Conservation (phyloP, 208 protist species). For the Novymonas esmeraldas region DNA sequence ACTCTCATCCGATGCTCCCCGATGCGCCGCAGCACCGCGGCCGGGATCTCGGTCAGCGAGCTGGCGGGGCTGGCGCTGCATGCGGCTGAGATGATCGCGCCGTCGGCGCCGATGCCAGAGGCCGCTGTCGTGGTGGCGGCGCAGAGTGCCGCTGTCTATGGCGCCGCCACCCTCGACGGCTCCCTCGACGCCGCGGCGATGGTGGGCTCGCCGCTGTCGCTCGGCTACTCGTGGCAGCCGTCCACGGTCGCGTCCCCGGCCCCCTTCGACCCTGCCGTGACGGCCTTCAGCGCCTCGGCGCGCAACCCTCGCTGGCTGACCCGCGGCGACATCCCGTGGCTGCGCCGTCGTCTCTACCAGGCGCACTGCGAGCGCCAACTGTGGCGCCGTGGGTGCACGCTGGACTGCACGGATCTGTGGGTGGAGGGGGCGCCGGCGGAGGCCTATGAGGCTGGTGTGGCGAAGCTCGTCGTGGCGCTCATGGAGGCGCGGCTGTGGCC, state of each 20-base stretch:
- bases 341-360: slow-evolving; percentile 73
- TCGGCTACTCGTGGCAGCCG: slow-evolving; percentile 43
- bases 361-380: slow-evolving; percentile 83
- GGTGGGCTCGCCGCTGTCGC: slow-evolving; percentile 31
- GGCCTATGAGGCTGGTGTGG: slow-evolving; percentile 44
- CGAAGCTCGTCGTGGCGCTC: slow-evolving; percentile 60
- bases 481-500: slow-evolving; percentile 74
- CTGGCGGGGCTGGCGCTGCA: slow-evolving; percentile 67
- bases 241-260: slow-evolving; percentile 13
- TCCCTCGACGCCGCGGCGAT: slow-evolving; percentile 14
- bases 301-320: slow-evolving; percentile 39
- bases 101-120: slow-evolving; percentile 29
- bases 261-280: neutral
- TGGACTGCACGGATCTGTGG: slow-evolving; percentile 85
- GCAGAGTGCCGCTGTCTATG: neutral
- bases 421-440: slow-evolving; percentile 46
- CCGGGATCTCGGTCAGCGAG: slow-evolving; percentile 51
- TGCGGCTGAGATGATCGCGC: slow-evolving; percentile 67
- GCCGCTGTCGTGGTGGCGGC: slow-evolving; percentile 9
- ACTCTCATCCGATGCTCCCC: slow-evolving; percentile 71
- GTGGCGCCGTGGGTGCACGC: slow-evolving; percentile 49
- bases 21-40: slow-evolving; percentile 35
- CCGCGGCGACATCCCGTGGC: slow-evolving; percentile 69
- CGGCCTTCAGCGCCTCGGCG: neutral
- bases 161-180: neutral